Base-by-base conservation (phyloP, 257 asterid species). In the Leonotis leonurus region DNA sequence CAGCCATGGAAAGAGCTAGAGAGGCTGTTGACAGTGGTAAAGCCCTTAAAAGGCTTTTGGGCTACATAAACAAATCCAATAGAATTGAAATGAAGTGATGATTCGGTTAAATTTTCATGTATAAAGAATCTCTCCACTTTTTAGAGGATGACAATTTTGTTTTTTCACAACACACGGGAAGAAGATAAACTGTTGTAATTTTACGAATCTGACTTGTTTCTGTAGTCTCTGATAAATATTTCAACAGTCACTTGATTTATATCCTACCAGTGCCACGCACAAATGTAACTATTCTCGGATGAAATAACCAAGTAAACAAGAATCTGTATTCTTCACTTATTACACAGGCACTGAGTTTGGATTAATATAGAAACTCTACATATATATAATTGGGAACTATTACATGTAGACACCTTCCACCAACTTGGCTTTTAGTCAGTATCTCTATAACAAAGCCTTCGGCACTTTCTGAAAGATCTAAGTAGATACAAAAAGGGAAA, bases 1-100 rank as follows among this genome's bases (percentile, higher is more conserved):
- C 78, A 26, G 97, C 97, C 33, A 56, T 92, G 62, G 95, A 85
- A 36, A 80, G 99, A 83, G 97, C 96, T 13, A 77, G 93, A 72
- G 97, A 92, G 64, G 97, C 97, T 56, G 78, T 92, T 22, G 97
- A 86, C 73, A 81, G 95, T 59, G 99, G 97, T 61, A 80, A 61
- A 60, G 99, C 99, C 61, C 83, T 89, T 39, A 59, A 75, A 25
- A 83, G 83, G 78, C 88, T 92, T 56, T 66, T 89, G 25, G 78
- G 70, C 54, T 92, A 89, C 82, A 85, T 92, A 60, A 83, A 76
- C 66, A 77, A 63, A 59, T 92, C 99, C 44, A 77, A 85, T 77
- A 74, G 46, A 69, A 65, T 18, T 33, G 49, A 48, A 45, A 64
- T 44, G 20, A 25, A 17, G 3, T 32, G 20, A 6, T 48, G 9